phyloP scores from a whole-genome alignment of 2,329 filamentous ascomycete genomes.

The Emmonsiellopsis sp. region DNA sequence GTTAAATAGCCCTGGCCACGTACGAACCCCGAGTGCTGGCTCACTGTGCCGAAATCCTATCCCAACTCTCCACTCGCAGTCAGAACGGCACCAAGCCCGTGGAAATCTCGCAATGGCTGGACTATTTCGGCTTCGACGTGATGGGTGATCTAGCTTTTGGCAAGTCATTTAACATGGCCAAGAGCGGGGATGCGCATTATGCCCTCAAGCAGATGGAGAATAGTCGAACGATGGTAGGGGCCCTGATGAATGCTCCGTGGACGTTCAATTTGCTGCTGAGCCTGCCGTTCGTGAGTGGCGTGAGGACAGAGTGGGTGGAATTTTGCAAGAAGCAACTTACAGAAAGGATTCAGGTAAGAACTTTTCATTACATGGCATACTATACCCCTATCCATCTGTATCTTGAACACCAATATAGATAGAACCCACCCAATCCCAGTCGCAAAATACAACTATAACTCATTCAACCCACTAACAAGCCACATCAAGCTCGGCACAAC shows the following conservation, averaged over 20 bases:
- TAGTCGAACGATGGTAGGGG: slow-evolving; percentile 12
- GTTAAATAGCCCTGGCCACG: slow-evolving; percentile 2
- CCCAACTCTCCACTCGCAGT: not conserved
- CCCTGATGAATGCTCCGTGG: slow-evolving; percentile 16
- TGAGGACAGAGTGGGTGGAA: slow-evolving; percentile 9
- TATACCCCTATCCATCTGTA: not conserved
- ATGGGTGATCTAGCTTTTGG: slow-evolving; percentile 31
- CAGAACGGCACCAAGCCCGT: slow-evolving; percentile 1
- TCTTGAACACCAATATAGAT: no score
- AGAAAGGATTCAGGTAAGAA: slow-evolving; percentile 10
- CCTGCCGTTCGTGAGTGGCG: slow-evolving; percentile 10
- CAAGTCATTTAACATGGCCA: slow-evolving; percentile 27
- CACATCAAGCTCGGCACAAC: slow-evolving; percentile 1
- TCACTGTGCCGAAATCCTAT: slow-evolving; percentile 4
- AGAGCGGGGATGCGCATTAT: slow-evolving; percentile 12
- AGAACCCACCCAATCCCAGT: no score
- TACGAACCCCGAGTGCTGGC: slow-evolving; percentile 8
- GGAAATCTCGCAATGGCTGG: slow-evolving; percentile 13
- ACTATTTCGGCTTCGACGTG: slow-evolving; percentile 19
- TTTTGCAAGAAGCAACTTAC: slow-evolving; percentile 11
- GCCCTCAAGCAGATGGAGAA: slow-evolving; percentile 13
- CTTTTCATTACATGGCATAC: not conserved
- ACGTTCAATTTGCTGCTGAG: slow-evolving; percentile 15
- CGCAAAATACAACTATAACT: no score
- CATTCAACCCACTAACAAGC: not conserved